Evolutionary conservation across 345 rosid genomes (phyloP).

Genomic region (Salix purpurea): DNA sequence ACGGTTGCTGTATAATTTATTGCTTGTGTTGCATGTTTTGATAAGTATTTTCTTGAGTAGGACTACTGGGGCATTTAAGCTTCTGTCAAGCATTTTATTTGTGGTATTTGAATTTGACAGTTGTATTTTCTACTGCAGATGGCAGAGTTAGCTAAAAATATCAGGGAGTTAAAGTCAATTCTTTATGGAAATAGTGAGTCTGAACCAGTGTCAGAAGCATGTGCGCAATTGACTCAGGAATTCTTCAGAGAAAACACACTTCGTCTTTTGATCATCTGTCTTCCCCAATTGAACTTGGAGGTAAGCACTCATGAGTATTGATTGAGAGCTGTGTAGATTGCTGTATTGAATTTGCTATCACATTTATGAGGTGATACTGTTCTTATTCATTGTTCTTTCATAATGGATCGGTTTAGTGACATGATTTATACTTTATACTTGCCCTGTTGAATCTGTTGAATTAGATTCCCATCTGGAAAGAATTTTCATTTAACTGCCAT

Average conservation of each 20-base stretch:
- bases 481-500: neutral
- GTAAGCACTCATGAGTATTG: slow-evolving; percentile 26
- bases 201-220: slow-evolving; percentile 91
- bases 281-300: slow-evolving; percentile 88
- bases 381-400: neutral
- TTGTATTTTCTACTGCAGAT: slow-evolving; percentile 39
- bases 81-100: neutral
- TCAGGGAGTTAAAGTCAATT: slow-evolving; percentile 80
- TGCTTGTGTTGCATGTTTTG: neutral
- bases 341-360: neutral
- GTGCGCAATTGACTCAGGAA: slow-evolving; percentile 86
- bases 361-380: neutral
- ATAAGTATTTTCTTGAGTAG: neutral
- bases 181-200: slow-evolving; percentile 95
- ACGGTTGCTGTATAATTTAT: neutral
- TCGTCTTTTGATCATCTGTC: slow-evolving; percentile 63
- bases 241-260: slow-evolving; percentile 84
- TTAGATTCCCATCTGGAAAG: neutral
- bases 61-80: neutral
- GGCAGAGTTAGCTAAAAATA: slow-evolving; percentile 69
- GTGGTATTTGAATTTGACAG: neutral
- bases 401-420: neutral
- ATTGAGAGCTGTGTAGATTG: neutral
- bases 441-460: neutral
- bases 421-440: neutral